Conservation (phyloP, 129 eudicot genomes). For the Tagetes erecta region DNA sequence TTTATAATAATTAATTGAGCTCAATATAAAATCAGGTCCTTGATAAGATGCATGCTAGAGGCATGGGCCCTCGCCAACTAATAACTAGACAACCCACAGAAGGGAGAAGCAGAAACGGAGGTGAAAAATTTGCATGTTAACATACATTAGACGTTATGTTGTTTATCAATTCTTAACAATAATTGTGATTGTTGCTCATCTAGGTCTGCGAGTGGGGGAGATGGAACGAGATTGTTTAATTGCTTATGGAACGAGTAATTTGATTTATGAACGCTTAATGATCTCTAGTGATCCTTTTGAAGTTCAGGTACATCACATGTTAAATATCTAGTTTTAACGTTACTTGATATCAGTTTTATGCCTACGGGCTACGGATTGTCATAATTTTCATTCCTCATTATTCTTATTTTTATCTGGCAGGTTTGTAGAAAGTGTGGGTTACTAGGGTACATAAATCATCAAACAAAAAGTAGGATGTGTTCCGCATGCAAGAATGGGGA, state of each 20-base stretch:
- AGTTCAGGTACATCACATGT: conserved; percentile 66
- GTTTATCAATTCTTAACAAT: conserved; percentile 15
- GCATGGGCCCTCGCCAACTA: conserved; percentile 79
- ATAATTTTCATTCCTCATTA: not conserved
- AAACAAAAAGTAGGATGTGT: conserved; percentile 70
- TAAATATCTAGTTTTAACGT: not conserved
- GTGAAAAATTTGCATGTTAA: conserved; percentile 15
- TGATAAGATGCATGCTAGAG: conserved; percentile 96
- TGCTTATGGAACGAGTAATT: conserved; percentile 84
- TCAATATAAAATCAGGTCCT: conserved; percentile 51
- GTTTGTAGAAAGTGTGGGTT: conserved; percentile 92
- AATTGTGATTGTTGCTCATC: not conserved
- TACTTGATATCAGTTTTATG: too few species aligned
- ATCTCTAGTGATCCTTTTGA: conserved; percentile 86
- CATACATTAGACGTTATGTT: not conserved
- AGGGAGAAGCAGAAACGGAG: conserved; percentile 29
- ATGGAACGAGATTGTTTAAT: conserved; percentile 97
- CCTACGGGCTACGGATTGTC: not conserved
- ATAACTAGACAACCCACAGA: conserved; percentile 91
- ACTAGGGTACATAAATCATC: conserved; percentile 72
- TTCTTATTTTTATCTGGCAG: conserved; percentile 29
- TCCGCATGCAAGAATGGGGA: conserved; percentile 80
- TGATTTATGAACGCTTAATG: conserved; percentile 82
- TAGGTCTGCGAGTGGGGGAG: conserved; percentile 91
- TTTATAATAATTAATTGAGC: not conserved